Evolutionary conservation across 495 filamentous ascomycete genomes (phyloP).

Genomic region (Pseudomonodictys pantanalensis): DNA sequence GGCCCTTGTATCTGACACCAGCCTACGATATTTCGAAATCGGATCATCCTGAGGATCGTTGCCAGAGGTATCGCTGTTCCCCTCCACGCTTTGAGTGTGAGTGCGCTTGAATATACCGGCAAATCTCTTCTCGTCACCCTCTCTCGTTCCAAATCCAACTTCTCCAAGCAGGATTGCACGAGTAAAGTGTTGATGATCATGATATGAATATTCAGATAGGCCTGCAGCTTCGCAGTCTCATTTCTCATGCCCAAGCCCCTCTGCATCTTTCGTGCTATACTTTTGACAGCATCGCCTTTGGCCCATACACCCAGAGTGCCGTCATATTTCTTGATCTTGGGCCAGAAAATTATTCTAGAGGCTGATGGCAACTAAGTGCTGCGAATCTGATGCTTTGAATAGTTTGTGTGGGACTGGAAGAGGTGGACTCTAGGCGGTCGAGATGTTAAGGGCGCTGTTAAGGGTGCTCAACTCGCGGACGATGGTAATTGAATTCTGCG

Average conservation of each 20-base stretch:
- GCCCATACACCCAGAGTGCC: not conserved
- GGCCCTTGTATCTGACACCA: too few species aligned
- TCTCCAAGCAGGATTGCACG: not conserved
- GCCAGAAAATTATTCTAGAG: not conserved
- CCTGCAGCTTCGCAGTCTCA: not conserved
- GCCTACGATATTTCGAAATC: too few species aligned
- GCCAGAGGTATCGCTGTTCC: too few species aligned
- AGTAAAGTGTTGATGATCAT: constrained; percentile 6
- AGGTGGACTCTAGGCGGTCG: not conserved
- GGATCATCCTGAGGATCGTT: too few species aligned
- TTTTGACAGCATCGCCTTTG: not conserved
- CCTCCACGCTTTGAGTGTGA: too few species aligned
- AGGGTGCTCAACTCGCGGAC: not conserved
- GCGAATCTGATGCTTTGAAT: not conserved
- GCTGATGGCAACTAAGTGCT: not conserved
- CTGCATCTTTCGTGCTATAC: not conserved
- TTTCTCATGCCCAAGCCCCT: not conserved
- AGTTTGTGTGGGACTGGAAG: not conserved
- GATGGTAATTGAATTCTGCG: not conserved
- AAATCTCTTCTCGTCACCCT: too few species aligned
- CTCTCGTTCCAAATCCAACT: not conserved
- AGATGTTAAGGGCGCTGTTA: not conserved
- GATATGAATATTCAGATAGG: constrained; percentile 10
- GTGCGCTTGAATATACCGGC: too few species aligned
- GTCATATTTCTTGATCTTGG: not conserved